These are phyloP conservation scores for Penicillium verhagenii DNA, from an alignment of 495 filamentous ascomycete species.

Conservation along the genomic window DNA sequence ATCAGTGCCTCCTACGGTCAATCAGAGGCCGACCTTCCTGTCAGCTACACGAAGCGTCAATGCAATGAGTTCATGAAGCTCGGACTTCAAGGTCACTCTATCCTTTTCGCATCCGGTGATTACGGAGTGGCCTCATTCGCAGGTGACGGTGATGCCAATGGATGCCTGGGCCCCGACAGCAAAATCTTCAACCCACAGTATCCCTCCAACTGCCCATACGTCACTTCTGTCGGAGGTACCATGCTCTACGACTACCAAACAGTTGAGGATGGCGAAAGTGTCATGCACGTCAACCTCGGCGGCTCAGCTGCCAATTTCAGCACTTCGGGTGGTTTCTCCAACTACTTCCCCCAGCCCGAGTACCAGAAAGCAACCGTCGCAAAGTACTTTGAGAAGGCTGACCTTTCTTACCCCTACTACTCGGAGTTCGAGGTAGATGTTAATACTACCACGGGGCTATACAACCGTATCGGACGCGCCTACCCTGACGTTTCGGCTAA, in stretches of 20 bases:
- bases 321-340: conserved; percentile 66
- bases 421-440: conserved; percentile 32
- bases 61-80: conserved; percentile 66
- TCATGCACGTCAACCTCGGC: conserved; percentile 29
- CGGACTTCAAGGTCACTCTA: conserved; percentile 58
- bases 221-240: conserved; percentile 54
- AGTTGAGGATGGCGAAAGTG: conserved; percentile 42
- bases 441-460: conserved; percentile 48
- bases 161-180: conserved; percentile 39
- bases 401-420: conserved; percentile 45
- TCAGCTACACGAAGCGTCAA: conserved; percentile 53
- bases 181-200: conserved; percentile 50
- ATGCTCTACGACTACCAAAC: conserved; percentile 41
- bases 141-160: conserved; percentile 27
- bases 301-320: conserved; percentile 44
- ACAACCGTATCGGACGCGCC: conserved; percentile 58
- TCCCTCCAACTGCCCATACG: conserved; percentile 51
- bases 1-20: conserved; percentile 60
- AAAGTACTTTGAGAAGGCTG: conserved; percentile 47
- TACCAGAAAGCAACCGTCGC: conserved; percentile 58
- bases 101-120: conserved; percentile 62
- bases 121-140: conserved; percentile 53
- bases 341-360: conserved; percentile 58
- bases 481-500: conserved; percentile 66
- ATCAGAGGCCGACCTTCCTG: conserved; percentile 51